Conservation (phyloP, 2,329 filamentous ascomycete genomes). For the Penicillium brevicompactum region DNA sequence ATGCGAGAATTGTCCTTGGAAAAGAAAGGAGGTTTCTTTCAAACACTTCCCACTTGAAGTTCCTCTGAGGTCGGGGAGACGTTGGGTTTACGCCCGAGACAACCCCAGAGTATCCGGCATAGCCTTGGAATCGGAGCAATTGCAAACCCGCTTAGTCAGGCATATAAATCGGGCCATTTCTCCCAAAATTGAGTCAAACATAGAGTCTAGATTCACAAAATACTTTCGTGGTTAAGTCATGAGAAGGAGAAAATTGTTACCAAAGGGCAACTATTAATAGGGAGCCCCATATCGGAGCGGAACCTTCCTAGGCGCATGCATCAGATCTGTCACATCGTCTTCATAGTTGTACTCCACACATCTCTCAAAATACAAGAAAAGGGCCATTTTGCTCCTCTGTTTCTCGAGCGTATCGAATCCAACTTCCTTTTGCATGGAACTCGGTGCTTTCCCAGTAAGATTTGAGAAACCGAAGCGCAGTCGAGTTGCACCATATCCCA, state of each 20-base stretch:
- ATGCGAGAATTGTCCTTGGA: neutral
- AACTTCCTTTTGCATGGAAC: conserved; percentile 18
- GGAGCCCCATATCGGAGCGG: neutral
- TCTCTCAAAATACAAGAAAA: conserved; percentile 6
- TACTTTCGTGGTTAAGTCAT: no score
- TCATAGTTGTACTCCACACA: neutral
- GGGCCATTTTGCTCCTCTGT: conserved; percentile 7
- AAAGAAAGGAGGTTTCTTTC: neutral
- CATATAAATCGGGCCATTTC: neutral
- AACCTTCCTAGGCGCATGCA: neutral
- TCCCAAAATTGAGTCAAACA: neutral
- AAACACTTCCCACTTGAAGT: neutral
- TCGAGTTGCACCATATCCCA: conserved; percentile 17
- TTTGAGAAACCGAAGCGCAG: conserved; percentile 20
- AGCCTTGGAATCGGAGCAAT: neutral
- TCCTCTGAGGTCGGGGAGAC: neutral
- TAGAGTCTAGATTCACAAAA: neutral
- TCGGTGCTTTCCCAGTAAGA: conserved; percentile 17
- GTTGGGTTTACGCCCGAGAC: neutral
- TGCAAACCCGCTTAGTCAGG: neutral
- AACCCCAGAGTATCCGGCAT: neutral
- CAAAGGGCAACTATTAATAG: neutral
- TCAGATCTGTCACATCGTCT: neutral
- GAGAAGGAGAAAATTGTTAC: neutral
- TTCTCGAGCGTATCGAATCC: conserved; percentile 11